Evolutionary conservation across 1,284 basidiomycete species (phyloP).

Genomic region (Xanthoconium separans): DNA sequence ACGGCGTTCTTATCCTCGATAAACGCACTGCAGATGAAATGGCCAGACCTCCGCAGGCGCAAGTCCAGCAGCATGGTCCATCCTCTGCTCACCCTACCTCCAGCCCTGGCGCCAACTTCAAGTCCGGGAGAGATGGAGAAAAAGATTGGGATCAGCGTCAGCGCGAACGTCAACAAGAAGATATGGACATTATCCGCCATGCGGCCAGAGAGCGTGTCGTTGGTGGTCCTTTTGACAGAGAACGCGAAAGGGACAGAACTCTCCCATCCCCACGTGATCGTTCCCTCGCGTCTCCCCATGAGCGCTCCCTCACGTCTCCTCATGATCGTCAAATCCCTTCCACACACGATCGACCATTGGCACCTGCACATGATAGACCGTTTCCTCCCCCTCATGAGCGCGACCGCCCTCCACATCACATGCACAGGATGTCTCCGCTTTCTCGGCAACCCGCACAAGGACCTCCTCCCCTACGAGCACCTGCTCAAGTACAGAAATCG

Average conservation of each 20-base stretch:
- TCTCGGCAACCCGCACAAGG: conserved; percentile 18
- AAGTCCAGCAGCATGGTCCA: conserved; percentile 21
- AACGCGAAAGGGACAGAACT: conserved; percentile 25
- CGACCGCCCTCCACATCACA: conserved; percentile 19
- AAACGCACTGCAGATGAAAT: conserved; percentile 32
- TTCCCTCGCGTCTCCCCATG: conserved; percentile 15
- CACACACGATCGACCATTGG: conserved; percentile 21
- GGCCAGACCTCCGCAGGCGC: conserved; percentile 19
- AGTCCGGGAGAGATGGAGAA: conserved; percentile 27
- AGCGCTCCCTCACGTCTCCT: conserved; percentile 18
- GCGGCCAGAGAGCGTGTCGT: conserved; percentile 23
- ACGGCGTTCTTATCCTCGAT: conserved; percentile 31
- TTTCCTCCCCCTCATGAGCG: conserved; percentile 27
- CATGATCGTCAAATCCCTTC: conserved; percentile 24
- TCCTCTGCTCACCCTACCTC: conserved; percentile 21
- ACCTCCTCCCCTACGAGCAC: conserved; percentile 15
- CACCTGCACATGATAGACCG: conserved; percentile 20
- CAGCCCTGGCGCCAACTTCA: conserved; percentile 25
- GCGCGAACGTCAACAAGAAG: conserved; percentile 28
- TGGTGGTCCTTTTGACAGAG: conserved; percentile 22
- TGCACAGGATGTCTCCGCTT: conserved; percentile 28
- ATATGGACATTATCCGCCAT: conserved; percentile 28
- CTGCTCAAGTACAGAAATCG: conserved; percentile 22
- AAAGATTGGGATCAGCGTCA: conserved; percentile 31
- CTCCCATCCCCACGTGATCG: conserved; percentile 29